Evolutionary conservation across 2,329 filamentous ascomycete genomes (phyloP).

Genomic region (Diaporthe vexans): DNA sequence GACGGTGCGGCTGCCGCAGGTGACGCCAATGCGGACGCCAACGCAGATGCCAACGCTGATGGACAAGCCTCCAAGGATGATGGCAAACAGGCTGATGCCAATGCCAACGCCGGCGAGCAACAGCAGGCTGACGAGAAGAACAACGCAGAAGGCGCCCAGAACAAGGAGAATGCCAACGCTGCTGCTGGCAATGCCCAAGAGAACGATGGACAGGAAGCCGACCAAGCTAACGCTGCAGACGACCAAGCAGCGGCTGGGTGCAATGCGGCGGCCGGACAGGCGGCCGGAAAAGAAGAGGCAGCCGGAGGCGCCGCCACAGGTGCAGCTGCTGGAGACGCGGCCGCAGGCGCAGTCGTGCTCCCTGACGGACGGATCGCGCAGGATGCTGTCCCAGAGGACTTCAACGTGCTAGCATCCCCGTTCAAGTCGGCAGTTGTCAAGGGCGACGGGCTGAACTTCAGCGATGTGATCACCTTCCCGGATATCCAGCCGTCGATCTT

Average conservation of each 20-base stretch:
- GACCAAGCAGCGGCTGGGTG: slow-evolving; percentile 8
- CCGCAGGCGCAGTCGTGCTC: slow-evolving; percentile 36
- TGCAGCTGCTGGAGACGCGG: background rate
- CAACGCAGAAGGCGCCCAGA: background rate
- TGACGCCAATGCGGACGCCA: background rate
- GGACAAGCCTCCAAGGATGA: background rate
- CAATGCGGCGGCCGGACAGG: background rate
- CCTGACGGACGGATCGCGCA: slow-evolving; percentile 44
- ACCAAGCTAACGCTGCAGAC: background rate
- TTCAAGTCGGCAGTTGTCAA: slow-evolving; percentile 48
- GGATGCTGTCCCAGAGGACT: slow-evolving; percentile 42
- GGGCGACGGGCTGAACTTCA: slow-evolving; percentile 45
- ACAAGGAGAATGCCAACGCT: background rate
- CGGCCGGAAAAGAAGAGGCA: background rate
- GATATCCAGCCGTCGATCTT: slow-evolving; percentile 41
- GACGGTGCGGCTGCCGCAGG: background rate
- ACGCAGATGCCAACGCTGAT: background rate
- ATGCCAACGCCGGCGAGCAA: background rate
- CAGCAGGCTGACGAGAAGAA: background rate
- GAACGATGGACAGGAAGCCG: background rate
- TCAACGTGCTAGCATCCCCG: slow-evolving; percentile 44
- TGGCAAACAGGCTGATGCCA: background rate
- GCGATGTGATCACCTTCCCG: slow-evolving; percentile 42
- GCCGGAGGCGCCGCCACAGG: background rate
- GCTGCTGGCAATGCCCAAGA: background rate